A percentile compares a stretch with the other conserved stretches of the same genome.
Evolutionary conservation across 768 basidiomycete species (phyloP).

Genomic region (Lyophyllum decastes): DNA sequence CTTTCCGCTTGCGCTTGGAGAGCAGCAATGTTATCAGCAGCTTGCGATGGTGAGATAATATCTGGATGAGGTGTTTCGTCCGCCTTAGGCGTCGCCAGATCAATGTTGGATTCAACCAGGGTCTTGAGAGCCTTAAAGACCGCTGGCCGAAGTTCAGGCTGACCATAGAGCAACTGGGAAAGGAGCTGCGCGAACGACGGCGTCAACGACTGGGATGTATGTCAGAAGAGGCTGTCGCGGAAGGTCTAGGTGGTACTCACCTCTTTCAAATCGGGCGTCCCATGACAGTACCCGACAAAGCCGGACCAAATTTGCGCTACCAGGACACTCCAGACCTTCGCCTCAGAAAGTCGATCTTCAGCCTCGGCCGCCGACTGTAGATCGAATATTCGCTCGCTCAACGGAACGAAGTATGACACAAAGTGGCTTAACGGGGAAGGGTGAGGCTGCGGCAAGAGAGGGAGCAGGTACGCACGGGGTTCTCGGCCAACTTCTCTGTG

Average conservation of each 20-base stretch:
- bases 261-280: slow-evolving; percentile 70
- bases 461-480: slow-evolving; percentile 90
- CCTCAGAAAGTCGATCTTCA: slow-evolving; percentile 76
- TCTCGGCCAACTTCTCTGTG: slow-evolving; percentile 71
- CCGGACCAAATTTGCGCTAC: slow-evolving; percentile 94
- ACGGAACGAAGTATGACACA: slow-evolving; percentile 85
- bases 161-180: slow-evolving; percentile 90
- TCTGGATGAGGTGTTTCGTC: slow-evolving; percentile 28
- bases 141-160: slow-evolving; percentile 79
- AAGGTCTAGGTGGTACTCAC: slow-evolving; percentile 36
- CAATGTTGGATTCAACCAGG: slow-evolving; percentile 79
- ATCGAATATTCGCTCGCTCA: slow-evolving; percentile 93
- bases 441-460: slow-evolving; percentile 80
- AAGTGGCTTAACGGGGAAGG: slow-evolving; percentile 85
- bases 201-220: slow-evolving; percentile 59
- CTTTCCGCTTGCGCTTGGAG: slow-evolving; percentile 82
- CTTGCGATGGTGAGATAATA: slow-evolving; percentile 56
- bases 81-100: slow-evolving; percentile 42
- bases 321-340: slow-evolving; percentile 94
- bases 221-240: slow-evolving; percentile 4
- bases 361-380: slow-evolving; percentile 78
- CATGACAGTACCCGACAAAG: slow-evolving; percentile 87
- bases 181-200: slow-evolving; percentile 69
- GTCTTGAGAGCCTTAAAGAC: slow-evolving; percentile 81
- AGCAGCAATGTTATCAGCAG: slow-evolving; percentile 66